Percentiles rank a stretch among this genome's conserved stretches.
Evolutionary conservation across 2,329 filamentous ascomycete genomes (phyloP).

Genomic region (Aschersonia sp.): DNA sequence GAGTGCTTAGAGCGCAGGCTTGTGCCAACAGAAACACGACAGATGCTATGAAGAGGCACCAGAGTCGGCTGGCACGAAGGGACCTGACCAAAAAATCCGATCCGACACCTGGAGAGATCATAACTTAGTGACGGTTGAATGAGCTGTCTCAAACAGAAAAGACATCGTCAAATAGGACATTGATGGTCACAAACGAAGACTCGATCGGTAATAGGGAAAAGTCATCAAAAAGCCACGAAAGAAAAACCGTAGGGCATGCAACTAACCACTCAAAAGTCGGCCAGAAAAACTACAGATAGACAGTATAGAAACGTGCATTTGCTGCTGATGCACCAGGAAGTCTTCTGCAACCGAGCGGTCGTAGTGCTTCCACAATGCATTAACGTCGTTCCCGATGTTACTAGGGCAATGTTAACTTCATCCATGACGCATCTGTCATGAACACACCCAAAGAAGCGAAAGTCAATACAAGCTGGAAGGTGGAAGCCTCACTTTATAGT

Average conservation of each 20-base stretch:
- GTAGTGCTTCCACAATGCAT: slow-evolving; percentile 77
- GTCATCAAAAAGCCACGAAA: background rate
- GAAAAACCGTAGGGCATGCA: background rate
- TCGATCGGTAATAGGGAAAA: background rate
- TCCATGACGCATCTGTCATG: background rate
- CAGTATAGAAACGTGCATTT: slow-evolving; percentile 88
- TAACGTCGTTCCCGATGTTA: slow-evolving; percentile 85
- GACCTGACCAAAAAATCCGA: slow-evolving; percentile 81
- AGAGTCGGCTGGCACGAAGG: slow-evolving; percentile 68
- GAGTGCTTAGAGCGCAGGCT: slow-evolving; percentile 57
- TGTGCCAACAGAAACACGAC: slow-evolving; percentile 69
- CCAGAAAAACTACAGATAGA: slow-evolving; percentile 78
- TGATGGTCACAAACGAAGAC: background rate
- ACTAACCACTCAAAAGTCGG: slow-evolving; percentile 58
- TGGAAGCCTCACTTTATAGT: slow-evolving; percentile 68
- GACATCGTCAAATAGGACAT: no score
- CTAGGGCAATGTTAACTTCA: slow-evolving; percentile 25
- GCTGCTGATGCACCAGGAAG: slow-evolving; percentile 68
- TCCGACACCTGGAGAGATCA: slow-evolving; percentile 49
- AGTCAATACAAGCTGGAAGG: background rate
- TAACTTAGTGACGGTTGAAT: background rate
- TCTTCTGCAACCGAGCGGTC: slow-evolving; percentile 57
- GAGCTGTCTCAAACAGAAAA: no score
- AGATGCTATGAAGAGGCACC: slow-evolving; percentile 74
- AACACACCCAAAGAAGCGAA: background rate